Evolutionary conservation across 164 flowering plant species (phyloP), one percentile per base, ranked within the genome.

Genomic region (Vitis amurensis): DNA sequence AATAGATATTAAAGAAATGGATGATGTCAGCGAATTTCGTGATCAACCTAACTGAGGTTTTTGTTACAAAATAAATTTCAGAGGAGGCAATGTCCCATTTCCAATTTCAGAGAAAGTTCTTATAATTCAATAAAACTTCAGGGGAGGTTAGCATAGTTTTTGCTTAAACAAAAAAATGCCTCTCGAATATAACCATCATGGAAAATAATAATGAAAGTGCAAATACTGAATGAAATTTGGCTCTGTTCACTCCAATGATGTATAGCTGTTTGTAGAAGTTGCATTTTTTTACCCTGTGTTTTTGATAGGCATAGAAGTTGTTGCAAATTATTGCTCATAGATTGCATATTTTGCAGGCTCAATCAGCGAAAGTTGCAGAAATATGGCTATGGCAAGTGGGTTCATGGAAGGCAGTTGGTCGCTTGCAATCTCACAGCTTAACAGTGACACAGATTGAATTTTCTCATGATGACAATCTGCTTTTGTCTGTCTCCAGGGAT

Each of bases 341-440:
- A 50, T 60, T 64, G 19, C 60, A 44, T 14, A 29, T 71, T 14
- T 73, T 82, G 78, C 89, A 94, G 98, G 98, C 97, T 27, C 98
- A 94, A 75, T 82, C 93, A 59, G 85, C 90, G 10, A 16, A 79
- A 8, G 91, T 83, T 3, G 99, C 99, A 59, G 98, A 94, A 76
- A 86, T 95, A 81, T 93, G 99, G 99, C 78, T 95, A 47, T 95
- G 99, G 98, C 80, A 86, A 77, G 97, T 93, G 14, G 98, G 97
- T 17, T 81, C 94, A 14, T 95, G 99, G 99, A 95, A 93, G 77
- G 83, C 92, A 58, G 85, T 93, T 59, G 93, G 93, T 55, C 94
- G 93, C n/a, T 73, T 95, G 84, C 93, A 85, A 65, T 91, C 96
- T 70, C 98, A 95, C 79, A 87, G 76, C 79, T 80, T 95, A 74